These are phyloP conservation scores for Xylariomycetidae sp. DNA, from an alignment of 2,329 filamentous ascomycete species.

Conservation along the genomic window DNA sequence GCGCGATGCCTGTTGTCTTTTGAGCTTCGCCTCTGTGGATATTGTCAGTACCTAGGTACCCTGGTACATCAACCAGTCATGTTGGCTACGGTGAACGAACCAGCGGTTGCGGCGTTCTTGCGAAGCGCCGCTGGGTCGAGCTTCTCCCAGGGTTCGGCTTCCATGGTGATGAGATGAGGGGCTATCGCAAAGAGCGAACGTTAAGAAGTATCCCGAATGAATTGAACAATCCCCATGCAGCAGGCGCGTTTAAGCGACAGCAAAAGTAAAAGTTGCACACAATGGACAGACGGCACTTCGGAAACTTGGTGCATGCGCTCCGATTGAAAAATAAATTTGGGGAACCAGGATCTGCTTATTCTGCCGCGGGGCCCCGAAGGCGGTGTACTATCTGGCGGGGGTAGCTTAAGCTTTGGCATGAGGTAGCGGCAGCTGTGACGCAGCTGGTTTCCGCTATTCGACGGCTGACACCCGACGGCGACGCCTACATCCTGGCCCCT, in stretches of 20 bases:
- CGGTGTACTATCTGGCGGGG: slow-evolving; percentile 6
- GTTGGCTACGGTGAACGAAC: slow-evolving; percentile 6
- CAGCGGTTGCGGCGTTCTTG: slow-evolving; percentile 16
- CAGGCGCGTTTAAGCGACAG: too few relatives aligned
- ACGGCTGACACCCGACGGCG: too few relatives aligned
- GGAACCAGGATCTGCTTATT: slow-evolving; percentile 7
- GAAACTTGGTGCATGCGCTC: too few relatives aligned
- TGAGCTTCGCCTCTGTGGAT: slow-evolving; percentile 23
- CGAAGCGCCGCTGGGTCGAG: slow-evolving; percentile 18
- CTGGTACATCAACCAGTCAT: slow-evolving; percentile 5
- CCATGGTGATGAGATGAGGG: slow-evolving; percentile 14
- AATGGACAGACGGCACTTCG: too few relatives aligned
- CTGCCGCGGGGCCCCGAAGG: slow-evolving; percentile 10
- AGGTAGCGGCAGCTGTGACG: not conserved
- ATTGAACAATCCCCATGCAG: too few relatives aligned
- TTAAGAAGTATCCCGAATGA: too few relatives aligned
- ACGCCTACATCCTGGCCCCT: too few relatives aligned
- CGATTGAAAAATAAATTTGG: slow-evolving; percentile 8
- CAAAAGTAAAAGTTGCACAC: too few relatives aligned
- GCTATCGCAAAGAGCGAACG: too few relatives aligned
- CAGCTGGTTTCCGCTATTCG: slow-evolving; percentile 4
- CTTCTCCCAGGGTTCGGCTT: slow-evolving; percentile 16
- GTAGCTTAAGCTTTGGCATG: not conserved
- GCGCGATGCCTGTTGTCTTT: slow-evolving; percentile 22
- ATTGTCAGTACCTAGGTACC: not conserved